A percentile compares a stretch with the other conserved stretches of the same genome.
These are phyloP conservation scores for Irpex sp. DNA, from an alignment of 1,284 basidiomycete species.

Conservation along the genomic window DNA sequence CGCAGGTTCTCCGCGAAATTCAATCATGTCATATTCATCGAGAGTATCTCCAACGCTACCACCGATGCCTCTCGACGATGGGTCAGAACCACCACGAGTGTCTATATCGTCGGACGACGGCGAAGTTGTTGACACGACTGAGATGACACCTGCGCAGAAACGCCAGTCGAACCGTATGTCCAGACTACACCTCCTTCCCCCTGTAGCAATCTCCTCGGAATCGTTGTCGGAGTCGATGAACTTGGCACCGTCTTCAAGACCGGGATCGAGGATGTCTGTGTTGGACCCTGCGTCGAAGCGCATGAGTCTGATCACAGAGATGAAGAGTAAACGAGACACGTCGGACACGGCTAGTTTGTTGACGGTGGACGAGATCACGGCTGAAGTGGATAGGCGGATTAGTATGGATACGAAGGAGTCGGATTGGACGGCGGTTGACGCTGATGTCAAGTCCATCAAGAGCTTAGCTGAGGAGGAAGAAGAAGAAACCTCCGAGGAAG, in stretches of 20 bases:
- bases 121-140: slow-evolving; percentile 51
- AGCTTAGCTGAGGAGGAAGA: slow-evolving; percentile 34
- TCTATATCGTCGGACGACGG: slow-evolving; percentile 73
- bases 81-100: slow-evolving; percentile 52
- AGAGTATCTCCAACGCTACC: slow-evolving; percentile 6
- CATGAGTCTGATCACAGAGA: slow-evolving; percentile 75
- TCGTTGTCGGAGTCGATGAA: slow-evolving; percentile 78
- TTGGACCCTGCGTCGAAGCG: slow-evolving; percentile 52
- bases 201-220: slow-evolving; percentile 76
- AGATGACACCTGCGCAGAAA: slow-evolving; percentile 27
- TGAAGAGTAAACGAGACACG: slow-evolving; percentile 76
- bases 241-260: slow-evolving; percentile 38
- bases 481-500: slow-evolving; percentile 42
- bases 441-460: slow-evolving; percentile 35
- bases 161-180: slow-evolving; percentile 24
- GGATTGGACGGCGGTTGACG: slow-evolving; percentile 65
- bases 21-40: slow-evolving; percentile 32
- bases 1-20: slow-evolving; percentile 42
- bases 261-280: slow-evolving; percentile 39
- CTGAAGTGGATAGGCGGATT: slow-evolving; percentile 83
- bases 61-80: slow-evolving; percentile 19
- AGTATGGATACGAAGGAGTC: slow-evolving; percentile 42
- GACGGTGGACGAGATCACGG: slow-evolving; percentile 97
- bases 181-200: slow-evolving; percentile 68
- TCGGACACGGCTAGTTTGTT: slow-evolving; percentile 90